Percentiles rank a stretch among this genome's conserved stretches.
Evolutionary conservation across 805 yeast genomes (phyloP).

Genomic region (Aciculoconidium aculeatum): DNA sequence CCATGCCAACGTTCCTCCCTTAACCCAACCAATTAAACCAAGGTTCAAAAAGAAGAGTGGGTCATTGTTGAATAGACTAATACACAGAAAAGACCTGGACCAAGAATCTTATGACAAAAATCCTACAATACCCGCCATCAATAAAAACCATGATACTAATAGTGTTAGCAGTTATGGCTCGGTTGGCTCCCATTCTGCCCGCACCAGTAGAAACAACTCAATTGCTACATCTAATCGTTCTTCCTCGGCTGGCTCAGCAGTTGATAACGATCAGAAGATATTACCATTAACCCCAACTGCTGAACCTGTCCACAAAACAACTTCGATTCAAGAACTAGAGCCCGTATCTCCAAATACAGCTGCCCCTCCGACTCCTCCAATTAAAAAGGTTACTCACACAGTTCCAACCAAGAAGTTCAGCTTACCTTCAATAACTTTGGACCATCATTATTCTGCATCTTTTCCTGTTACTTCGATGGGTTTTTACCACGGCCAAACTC

Average conservation of each 20-base stretch:
- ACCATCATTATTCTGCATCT: constrained; percentile 23
- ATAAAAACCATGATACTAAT: not conserved
- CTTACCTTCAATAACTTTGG: constrained; percentile 29
- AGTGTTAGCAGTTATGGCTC: constrained; percentile 3
- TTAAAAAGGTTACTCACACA: constrained; percentile 1
- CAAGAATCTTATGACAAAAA: not conserved
- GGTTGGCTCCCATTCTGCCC: constrained; percentile 2
- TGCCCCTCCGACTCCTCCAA: not conserved
- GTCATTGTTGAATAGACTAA: constrained; percentile 34
- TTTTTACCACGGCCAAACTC: no score
- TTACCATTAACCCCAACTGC: constrained; percentile 2
- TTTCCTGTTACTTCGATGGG: no score
- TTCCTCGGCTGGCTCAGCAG: constrained; percentile 7
- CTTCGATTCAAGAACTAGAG: no score
- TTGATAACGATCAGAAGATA: constrained; percentile 11
- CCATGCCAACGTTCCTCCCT: constrained; percentile 37
- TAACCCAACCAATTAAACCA: constrained; percentile 45
- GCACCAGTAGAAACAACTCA: constrained; percentile 9
- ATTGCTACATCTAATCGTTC: constrained; percentile 4
- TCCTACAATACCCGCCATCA: not conserved
- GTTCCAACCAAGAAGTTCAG: constrained; percentile 19
- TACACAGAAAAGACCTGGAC: constrained; percentile 23
- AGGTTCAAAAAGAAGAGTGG: constrained; percentile 34
- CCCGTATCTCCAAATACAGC: not conserved
- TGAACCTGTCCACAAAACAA: not conserved